Base-by-base conservation (phyloP, 208 protist species). In the Acanthamoeba sp. region DNA sequence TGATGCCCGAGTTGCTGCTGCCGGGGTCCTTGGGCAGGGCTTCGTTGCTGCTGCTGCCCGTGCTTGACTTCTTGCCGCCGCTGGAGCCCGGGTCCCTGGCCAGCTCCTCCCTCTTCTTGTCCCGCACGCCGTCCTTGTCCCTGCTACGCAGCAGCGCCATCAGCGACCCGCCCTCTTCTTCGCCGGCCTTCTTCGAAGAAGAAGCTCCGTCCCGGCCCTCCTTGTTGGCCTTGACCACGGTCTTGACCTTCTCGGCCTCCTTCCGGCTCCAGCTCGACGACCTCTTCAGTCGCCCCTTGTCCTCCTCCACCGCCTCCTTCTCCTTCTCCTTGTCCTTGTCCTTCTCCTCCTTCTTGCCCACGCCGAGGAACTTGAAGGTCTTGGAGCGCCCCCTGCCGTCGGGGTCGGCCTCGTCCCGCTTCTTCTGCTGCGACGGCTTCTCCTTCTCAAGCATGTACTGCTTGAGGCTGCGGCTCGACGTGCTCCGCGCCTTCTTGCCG, bases 391-490 rank as follows among this genome's bases (percentile, higher is more conserved):
- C 22, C 12, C 36, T 45, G 1, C 50, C 71, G 71, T 38, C 71
- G 38, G 20, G 7, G n/a, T 40, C 71, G 24, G 1, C 40, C 14
- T 82, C 71, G 40, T 4, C 71, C 36, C 27, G 18, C 62, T 69
- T 69, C 29, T 32, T 32, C 62, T 69, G 29, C 22, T 62, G 22
- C 55, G 55, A 42, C 12, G 34, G 10, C 29, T 27, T 24, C 48
- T 32, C 27, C 78, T 87, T 87, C 40, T 87, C 78, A 14, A 87
- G 20, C 78, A 87, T 87, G 78, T 87, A 87, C 78, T 87, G 78
- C 45, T 87, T 87, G 29, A 87, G 45, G n/a, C 42, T 87, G n/a
- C 78, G 78, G 45, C 78, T 87, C 48, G 78, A 87, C 10, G 78
- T 87, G 78, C 45, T 87, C 27, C 78, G 6, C 71, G 24, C 5